Percentiles rank a stretch among this genome's conserved stretches.
These are phyloP conservation scores for Chaetomium tenue DNA, from an alignment of 495 filamentous ascomycete genomes.

Conservation along the genomic window DNA sequence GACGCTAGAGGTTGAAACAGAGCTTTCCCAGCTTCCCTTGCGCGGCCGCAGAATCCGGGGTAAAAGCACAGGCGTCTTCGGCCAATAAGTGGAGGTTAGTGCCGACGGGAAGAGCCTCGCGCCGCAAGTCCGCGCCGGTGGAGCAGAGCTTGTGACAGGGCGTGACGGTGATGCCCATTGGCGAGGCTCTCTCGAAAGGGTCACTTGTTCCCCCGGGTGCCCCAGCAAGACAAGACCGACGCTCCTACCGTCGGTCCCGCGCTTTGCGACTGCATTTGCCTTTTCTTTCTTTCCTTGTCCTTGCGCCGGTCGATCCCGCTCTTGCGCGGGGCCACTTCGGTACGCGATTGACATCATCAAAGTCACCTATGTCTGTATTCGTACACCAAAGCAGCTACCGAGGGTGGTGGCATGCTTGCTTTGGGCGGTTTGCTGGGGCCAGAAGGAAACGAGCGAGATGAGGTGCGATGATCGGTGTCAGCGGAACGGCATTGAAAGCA, in stretches of 20 bases:
- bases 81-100: not conserved
- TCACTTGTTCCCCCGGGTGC: not conserved
- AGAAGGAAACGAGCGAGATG: slow-evolving; percentile 22
- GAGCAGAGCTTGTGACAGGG: slow-evolving; percentile 21
- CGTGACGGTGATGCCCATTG: slow-evolving; percentile 30
- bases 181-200: not conserved
- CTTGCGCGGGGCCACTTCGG: slow-evolving; percentile 18
- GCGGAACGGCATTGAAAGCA: slow-evolving; percentile 19
- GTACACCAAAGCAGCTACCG: not conserved
- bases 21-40: slow-evolving; percentile 3
- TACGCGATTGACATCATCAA: not conserved
- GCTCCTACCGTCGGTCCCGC: slow-evolving; percentile 19
- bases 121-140: not conserved
- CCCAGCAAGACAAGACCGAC: not conserved
- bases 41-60: slow-evolving; percentile 13
- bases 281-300: not conserved
- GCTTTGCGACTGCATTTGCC: slow-evolving; percentile 22
- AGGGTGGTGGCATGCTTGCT: not conserved
- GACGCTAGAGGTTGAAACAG: slow-evolving; percentile 3
- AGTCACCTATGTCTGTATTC: not conserved
- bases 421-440: not conserved
- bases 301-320: slow-evolving; percentile 29
- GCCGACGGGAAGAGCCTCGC: slow-evolving; percentile 17
- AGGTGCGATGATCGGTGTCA: slow-evolving; percentile 21
- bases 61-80: not conserved